A percentile compares a stretch with the other conserved stretches of the same genome.
Evolutionary conservation across 2,329 filamentous ascomycete species (phyloP).

Genomic region (Aspergillus sojae): DNA sequence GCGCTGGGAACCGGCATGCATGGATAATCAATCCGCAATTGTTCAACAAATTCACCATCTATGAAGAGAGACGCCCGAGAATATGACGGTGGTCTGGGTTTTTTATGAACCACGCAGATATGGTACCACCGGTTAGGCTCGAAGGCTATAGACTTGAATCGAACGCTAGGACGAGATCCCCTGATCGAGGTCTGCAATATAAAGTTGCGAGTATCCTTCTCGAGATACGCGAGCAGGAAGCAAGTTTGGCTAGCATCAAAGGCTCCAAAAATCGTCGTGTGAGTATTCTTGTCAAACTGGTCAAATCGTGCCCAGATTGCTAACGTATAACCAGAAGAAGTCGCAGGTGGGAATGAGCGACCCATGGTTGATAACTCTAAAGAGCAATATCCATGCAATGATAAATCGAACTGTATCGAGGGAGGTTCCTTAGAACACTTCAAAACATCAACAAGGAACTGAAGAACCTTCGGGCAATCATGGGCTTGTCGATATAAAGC

Average conservation of each 20-base stretch:
- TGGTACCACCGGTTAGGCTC: slow-evolving; percentile 86
- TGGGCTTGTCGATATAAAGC: slow-evolving; percentile 67
- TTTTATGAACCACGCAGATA: slow-evolving; percentile 81
- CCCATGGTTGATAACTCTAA: slow-evolving; percentile 88
- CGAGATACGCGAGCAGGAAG: slow-evolving; percentile 90
- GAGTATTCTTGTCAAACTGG: slow-evolving; percentile 77
- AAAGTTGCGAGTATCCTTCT: slow-evolving; percentile 89
- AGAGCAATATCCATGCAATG: slow-evolving; percentile 82
- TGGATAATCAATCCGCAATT: slow-evolving; percentile 87
- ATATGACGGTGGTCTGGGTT: slow-evolving; percentile 71
- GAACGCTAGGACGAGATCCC: slow-evolving; percentile 81
- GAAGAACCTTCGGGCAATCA: slow-evolving; percentile 56
- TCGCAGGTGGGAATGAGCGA: slow-evolving; percentile 78
- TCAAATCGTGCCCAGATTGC: slow-evolving; percentile 88
- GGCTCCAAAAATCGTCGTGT: slow-evolving; percentile 94
- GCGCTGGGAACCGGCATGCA: slow-evolving; percentile 67
- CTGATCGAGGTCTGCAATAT: slow-evolving; percentile 95
- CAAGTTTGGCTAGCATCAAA: slow-evolving; percentile 91
- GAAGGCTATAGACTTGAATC: slow-evolving; percentile 85
- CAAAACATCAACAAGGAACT: slow-evolving; percentile 75
- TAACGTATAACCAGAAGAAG: slow-evolving; percentile 83
- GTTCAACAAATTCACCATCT: slow-evolving; percentile 90
- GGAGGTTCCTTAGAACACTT: slow-evolving; percentile 75
- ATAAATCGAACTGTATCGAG: slow-evolving; percentile 92
- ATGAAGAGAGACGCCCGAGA: slow-evolving; percentile 88